Evolutionary conservation across 2,329 filamentous ascomycete species (phyloP), one percentile per base, ranked within the genome.

Genomic region (Xenoacremonium recifei): DNA sequence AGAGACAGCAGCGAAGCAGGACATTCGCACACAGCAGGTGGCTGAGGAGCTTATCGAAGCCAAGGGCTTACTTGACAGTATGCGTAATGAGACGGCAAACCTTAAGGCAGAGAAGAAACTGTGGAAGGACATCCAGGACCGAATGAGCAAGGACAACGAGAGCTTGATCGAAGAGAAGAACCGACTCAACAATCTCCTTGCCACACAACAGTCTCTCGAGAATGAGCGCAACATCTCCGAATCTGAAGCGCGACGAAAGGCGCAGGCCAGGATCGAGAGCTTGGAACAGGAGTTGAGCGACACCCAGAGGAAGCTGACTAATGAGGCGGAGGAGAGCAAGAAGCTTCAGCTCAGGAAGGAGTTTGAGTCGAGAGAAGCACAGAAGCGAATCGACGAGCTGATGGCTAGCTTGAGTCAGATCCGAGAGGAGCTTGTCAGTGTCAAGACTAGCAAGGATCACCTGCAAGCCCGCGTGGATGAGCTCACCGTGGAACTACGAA

Each of bases 51-150:
- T 97, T 5, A 83, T 97, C 9, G 93, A 96, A 62, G 84, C 87
- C 5, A 86, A 84, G 61, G 86, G 86, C 21, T 70, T 92, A 39
- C 74, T 87, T 4, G 92, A 99, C 59, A 91, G 89, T 58, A 79
- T 96, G 65, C 86, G 90, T 39, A 90, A 89, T 51, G 93, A 99
- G 62, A 89, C 85, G 40, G 85, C 90, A 13, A 96, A 97, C 59
- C 78, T 96, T 23, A 96, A 95, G 64, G 91, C 92, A 0, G 92
- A 97, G 66, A 96, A 96, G 69, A 87, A 89, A 27, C 75, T 99
- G 9, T 96, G 88, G 87, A 95, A 93, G 70, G 89, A 86, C 42
- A 95, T 96, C 23, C 91, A 97, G 62, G 85, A 87, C 49, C 84
- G 95, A 39, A 75, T 97, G 32, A 86, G 81, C 48, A 89, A 93